phyloP scores from a whole-genome alignment of 768 basidiomycete species.

The Suillus hirtellus region DNA sequence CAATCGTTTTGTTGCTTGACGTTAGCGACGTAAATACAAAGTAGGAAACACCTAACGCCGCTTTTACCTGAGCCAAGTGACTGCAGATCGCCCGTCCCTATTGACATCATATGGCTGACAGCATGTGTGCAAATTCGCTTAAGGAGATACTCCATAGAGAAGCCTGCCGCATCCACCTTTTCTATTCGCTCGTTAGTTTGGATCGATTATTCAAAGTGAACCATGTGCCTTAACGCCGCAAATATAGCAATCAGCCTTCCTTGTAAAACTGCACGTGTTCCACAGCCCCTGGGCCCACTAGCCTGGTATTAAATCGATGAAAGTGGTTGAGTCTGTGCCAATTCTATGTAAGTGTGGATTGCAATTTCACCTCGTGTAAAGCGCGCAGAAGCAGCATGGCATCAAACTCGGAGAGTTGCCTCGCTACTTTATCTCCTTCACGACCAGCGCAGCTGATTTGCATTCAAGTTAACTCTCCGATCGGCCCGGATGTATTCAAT shows the following conservation, averaged over 20 bases:
- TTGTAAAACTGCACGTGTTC: slow-evolving; percentile 6
- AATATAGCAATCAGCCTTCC: neutral
- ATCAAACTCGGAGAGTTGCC: slow-evolving; percentile 7
- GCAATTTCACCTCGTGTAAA: slow-evolving; percentile 8
- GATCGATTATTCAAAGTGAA: neutral
- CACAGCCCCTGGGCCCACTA: slow-evolving; percentile 7
- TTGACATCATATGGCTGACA: neutral
- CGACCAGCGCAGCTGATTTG: slow-evolving; percentile 8
- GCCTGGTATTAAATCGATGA: slow-evolving; percentile 1
- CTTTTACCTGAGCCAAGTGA: neutral
- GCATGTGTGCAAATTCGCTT: neutral
- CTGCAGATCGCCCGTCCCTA: slow-evolving; percentile 7
- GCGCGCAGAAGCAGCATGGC: slow-evolving; percentile 8
- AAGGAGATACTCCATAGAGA: neutral
- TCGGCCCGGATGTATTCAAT: slow-evolving; percentile 7
- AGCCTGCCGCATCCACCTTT: neutral
- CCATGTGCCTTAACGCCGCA: slow-evolving; percentile 8
- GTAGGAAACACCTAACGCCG: slow-evolving; percentile 7
- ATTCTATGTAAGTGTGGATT: neutral
- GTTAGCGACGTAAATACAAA: slow-evolving; percentile 8
- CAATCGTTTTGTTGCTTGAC: slow-evolving; percentile 3
- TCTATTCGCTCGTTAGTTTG: slow-evolving; percentile 2
- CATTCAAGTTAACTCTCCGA: slow-evolving; percentile 5
- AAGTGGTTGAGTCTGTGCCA: slow-evolving; percentile 7
- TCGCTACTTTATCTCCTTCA: slow-evolving; percentile 8